Conservation (phyloP, 2,329 filamentous ascomycete genomes). For the Epichloe typhina region DNA sequence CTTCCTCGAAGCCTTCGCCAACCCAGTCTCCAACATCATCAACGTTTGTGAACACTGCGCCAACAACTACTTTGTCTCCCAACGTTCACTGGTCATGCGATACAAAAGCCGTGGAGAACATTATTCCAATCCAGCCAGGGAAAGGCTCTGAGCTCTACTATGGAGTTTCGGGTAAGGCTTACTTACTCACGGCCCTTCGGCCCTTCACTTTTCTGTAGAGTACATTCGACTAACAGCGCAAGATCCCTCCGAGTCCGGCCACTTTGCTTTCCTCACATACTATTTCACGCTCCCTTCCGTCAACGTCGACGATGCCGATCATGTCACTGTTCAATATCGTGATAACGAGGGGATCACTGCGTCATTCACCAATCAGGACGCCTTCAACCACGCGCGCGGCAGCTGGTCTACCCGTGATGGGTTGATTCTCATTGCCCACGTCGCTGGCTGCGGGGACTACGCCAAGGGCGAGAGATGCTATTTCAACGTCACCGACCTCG, state of each 20-base stretch:
- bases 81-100: slow-evolving; percentile 14
- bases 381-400: slow-evolving; percentile 11
- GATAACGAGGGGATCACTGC: slow-evolving; percentile 2
- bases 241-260: slow-evolving; percentile 12
- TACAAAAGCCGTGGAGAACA: slow-evolving; percentile 11
- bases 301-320: slow-evolving; percentile 17
- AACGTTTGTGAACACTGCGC: slow-evolving; percentile 1
- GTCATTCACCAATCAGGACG: slow-evolving; percentile 10
- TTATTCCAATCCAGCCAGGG: slow-evolving; percentile 12
- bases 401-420: slow-evolving; percentile 11
- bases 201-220: too few relatives aligned
- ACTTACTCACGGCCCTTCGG: neutral
- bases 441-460: slow-evolving; percentile 14
- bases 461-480: slow-evolving; percentile 17
- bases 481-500: slow-evolving; percentile 13
- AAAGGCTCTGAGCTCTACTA: slow-evolving; percentile 14
- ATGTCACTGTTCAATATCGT: slow-evolving; percentile 8
- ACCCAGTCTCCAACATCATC: neutral
- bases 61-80: slow-evolving; percentile 2
- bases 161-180: slow-evolving; percentile 8
- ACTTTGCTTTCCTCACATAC: slow-evolving; percentile 16
- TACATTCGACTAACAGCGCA: neutral
- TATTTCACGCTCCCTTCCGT: slow-evolving; percentile 16
- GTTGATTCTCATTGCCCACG: slow-evolving; percentile 15
- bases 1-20: neutral